phyloP scores from a whole-genome alignment of 768 basidiomycete genomes.

The Stropharia rugosoannulata region DNA sequence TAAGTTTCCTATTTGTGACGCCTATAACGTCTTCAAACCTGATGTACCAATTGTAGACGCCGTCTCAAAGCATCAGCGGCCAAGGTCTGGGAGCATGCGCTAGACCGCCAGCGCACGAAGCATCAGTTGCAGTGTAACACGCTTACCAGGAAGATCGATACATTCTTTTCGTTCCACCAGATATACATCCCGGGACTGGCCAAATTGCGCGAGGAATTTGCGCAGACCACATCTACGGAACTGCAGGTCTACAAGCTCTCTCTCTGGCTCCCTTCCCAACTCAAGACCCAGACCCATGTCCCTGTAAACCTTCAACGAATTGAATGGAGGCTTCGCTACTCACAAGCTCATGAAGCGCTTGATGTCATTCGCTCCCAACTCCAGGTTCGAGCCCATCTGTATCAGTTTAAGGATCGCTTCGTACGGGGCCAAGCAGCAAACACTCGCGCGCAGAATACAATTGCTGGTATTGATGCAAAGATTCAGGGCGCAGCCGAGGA shows the following conservation, averaged over 20 bases:
- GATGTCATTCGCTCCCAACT: slow-evolving; percentile 18
- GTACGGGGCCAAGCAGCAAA: slow-evolving; percentile 22
- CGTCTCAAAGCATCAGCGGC: background rate
- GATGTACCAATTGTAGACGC: slow-evolving; percentile 3
- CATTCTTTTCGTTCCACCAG: slow-evolving; percentile 11
- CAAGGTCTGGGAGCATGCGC: slow-evolving; percentile 14
- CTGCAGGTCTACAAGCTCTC: background rate
- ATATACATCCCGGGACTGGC: slow-evolving; percentile 12
- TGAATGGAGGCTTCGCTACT: slow-evolving; percentile 21
- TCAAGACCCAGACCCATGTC: background rate
- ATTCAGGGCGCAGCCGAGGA: slow-evolving; percentile 7
- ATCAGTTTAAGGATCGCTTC: slow-evolving; percentile 20
- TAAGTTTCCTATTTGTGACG: slow-evolving; percentile 2
- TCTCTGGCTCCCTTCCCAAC: slow-evolving; percentile 24
- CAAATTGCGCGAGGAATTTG: background rate
- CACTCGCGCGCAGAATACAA: slow-evolving; percentile 18
- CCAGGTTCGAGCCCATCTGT: slow-evolving; percentile 19
- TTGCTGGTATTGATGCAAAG: slow-evolving; percentile 1
- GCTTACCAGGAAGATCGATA: slow-evolving; percentile 16
- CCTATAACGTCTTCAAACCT: background rate
- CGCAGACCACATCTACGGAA: background rate
- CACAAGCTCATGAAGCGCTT: slow-evolving; percentile 26
- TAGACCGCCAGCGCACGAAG: slow-evolving; percentile 11
- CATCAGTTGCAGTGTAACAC: slow-evolving; percentile 12
- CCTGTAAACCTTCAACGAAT: slow-evolving; percentile 7